Conservation (phyloP, 2,329 filamentous ascomycete genomes). For the Xylaria sp. region DNA sequence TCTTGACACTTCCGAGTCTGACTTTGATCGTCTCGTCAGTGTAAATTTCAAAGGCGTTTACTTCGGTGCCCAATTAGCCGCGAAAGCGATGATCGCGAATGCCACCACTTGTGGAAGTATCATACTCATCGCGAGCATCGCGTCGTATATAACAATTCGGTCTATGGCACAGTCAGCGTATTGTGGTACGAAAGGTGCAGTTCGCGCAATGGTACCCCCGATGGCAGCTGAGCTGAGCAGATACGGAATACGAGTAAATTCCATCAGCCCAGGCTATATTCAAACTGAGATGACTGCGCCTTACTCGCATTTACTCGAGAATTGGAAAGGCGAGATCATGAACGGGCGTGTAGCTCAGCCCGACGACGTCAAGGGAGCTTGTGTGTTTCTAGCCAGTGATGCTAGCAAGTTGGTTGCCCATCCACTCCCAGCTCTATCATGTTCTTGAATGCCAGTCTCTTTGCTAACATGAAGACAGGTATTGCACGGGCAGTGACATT, state of each 20-base stretch:
- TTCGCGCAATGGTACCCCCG: constrained; percentile 52
- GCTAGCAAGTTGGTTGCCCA: constrained; percentile 47
- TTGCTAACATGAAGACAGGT: constrained; percentile 34
- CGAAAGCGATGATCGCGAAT: constrained; percentile 57
- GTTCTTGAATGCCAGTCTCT: background rate
- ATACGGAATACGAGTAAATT: constrained; percentile 49
- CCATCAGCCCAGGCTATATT: constrained; percentile 49
- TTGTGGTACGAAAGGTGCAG: constrained; percentile 54
- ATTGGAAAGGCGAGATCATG: constrained; percentile 57
- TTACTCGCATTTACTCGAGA: constrained; percentile 53
- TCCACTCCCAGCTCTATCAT: background rate
- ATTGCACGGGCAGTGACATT: constrained; percentile 51
- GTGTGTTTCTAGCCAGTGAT: constrained; percentile 55
- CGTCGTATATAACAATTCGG: constrained; percentile 56
- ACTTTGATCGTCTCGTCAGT: constrained; percentile 47
- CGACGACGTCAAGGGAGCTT: constrained; percentile 56
- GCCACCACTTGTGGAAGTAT: constrained; percentile 58
- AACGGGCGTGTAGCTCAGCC: constrained; percentile 53
- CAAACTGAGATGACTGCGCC: constrained; percentile 44
- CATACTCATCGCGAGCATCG: constrained; percentile 59
- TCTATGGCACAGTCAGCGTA: constrained; percentile 55
- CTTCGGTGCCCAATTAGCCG: constrained; percentile 54
- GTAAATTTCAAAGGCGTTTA: constrained; percentile 54
- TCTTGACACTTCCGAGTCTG: constrained; percentile 50
- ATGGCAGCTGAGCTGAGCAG: constrained; percentile 52